Evolutionary conservation across 345 rosid genomes (phyloP), one percentile per base, ranked within the genome.

Genomic region (Camelina neglecta): DNA sequence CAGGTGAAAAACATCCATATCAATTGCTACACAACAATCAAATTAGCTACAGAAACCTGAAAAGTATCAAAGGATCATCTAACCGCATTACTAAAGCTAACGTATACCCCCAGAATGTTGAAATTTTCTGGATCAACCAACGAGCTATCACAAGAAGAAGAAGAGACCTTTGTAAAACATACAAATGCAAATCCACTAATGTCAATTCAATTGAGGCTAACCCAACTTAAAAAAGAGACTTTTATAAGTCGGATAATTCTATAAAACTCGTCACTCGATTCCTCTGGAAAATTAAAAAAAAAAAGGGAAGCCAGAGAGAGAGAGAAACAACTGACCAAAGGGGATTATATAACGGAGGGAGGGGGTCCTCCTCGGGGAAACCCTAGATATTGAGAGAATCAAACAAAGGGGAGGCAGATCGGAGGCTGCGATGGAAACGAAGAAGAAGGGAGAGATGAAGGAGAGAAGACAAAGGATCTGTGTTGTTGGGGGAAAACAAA

Each of bases 321-420:
- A 42, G 8, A 55, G 71, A 77, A 64, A 38, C 6, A 20, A 58
- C 80, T 69, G 36, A 71, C 48, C 72, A 71, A 45, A 58, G 26
- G 20, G 21, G n/a, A 11, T 11, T 2, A 44, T 2, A 44, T 13
- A 31, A 47, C 16, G 13, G 9, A 26, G 8, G 7, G 48, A 2
- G 16, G 10, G n/a, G 23, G 11, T 2, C 38, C 13, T 62, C 23
- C 66, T 38, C 49, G 62, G 8, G 62, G 8, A 72, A 77, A 77
- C 81, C 81, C 81, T 77, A 77, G 81, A 77, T 26, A 58, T 59
- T 9, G 68, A n/a, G 60, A 58, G 75, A 71, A 71, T 38, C 80
- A 1, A 65, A 39, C 3, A 57, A 41, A 41, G 7, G 38, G 12
- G 42, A 38, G 4, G 63, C 36, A 77, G 81, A 77, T 72, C 77